Percentiles rank a stretch among this genome's conserved stretches.
These are phyloP conservation scores for Aegilops tauschii DNA, from an alignment of 176 grass and related monocot genomes.

Conservation along the genomic window DNA sequence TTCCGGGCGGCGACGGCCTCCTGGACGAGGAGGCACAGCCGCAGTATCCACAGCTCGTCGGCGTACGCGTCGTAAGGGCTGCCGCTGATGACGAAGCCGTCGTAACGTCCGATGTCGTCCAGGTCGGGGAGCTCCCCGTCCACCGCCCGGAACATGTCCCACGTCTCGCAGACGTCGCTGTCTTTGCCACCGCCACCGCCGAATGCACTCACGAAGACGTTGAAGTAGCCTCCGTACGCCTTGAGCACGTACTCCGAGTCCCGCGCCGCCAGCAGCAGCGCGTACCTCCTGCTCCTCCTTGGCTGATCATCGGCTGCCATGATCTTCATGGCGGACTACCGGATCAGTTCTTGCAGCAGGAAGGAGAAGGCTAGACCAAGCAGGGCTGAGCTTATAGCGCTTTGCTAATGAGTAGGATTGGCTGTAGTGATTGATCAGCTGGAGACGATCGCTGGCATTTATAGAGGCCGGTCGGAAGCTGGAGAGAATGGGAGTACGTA, in stretches of 20 bases:
- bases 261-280: conserved; percentile 65
- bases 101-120: conserved; percentile 44
- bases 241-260: conserved; percentile 91
- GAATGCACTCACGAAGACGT: conserved; percentile 73
- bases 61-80: conserved; percentile 75
- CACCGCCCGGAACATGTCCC: conserved; percentile 76
- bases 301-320: neutral
- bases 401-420: neutral
- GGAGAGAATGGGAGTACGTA: neutral
- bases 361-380: neutral
- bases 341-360: neutral
- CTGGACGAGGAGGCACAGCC: conserved; percentile 60
- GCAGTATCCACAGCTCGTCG: conserved; percentile 68
- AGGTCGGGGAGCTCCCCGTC: conserved; percentile 59
- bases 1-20: conserved; percentile 49
- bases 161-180: conserved; percentile 44
- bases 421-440: neutral
- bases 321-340: conserved; percentile 26
- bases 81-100: conserved; percentile 90
- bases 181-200: neutral
- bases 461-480: conserved; percentile 4
- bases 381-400: neutral
- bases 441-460: neutral
- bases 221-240: conserved; percentile 74
- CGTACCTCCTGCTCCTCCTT: conserved; percentile 41